Conservation (phyloP, 352 stramenopile genomes). For the Thalassiosira oceanica region DNA sequence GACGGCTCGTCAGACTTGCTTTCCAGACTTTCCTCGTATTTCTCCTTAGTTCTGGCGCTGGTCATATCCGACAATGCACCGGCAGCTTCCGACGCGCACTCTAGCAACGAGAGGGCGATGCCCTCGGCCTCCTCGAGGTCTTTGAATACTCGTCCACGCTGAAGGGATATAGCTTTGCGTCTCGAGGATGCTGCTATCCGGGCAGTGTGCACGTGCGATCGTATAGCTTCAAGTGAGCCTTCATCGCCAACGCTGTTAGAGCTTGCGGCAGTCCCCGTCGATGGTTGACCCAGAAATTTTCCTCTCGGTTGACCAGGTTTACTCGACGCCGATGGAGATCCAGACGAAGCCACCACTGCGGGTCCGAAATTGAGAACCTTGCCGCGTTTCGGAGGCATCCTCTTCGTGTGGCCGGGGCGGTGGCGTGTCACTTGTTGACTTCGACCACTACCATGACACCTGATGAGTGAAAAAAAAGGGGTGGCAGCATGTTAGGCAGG, state of each 20-base stretch:
- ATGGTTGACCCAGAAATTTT: constrained; percentile 25
- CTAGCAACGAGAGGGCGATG: constrained; percentile 25
- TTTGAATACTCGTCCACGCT: constrained; percentile 9
- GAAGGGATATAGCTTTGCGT: not conserved
- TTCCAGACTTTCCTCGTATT: not conserved
- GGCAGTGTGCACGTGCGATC: constrained; percentile 2
- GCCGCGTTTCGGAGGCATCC: no score
- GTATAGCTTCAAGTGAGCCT: constrained; percentile 7
- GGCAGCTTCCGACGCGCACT: constrained; percentile 16
- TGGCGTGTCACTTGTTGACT: no score
- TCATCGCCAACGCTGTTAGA: not conserved
- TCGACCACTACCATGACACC: no score
- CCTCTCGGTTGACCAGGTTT: no score
- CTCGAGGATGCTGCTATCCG: constrained; percentile 9
- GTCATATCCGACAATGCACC: constrained; percentile 29
- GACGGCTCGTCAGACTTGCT: not conserved
- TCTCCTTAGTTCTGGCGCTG: constrained; percentile 1
- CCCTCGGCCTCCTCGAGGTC: constrained; percentile 36
- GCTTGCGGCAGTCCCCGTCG: not conserved
- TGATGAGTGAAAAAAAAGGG: no score
- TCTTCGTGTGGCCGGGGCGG: no score
- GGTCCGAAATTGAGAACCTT: no score
- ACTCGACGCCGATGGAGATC: no score
- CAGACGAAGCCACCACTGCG: no score
- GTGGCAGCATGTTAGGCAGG: no score